Evolutionary conservation across 2,329 filamentous ascomycete genomes (phyloP), one percentile per base, ranked within the genome.

Genomic region (Fusarium globosum): DNA sequence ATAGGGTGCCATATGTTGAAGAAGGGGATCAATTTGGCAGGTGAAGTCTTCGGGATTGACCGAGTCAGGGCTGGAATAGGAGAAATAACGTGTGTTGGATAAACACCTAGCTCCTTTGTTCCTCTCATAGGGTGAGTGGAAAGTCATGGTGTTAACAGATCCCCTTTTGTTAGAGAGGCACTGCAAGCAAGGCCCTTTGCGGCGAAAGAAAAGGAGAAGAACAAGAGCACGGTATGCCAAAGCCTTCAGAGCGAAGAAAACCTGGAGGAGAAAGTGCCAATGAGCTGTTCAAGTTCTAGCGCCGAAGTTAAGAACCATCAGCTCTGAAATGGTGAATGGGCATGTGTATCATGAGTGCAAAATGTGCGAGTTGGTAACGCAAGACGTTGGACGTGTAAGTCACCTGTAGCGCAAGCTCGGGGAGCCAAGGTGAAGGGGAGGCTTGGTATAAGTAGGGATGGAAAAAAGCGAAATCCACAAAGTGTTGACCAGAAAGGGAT

Each of bases 301-400:
- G 23, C 26, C 35, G 18, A 56, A 42, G 28, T 21, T 33, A 28
- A 18, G 28, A 41, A 58, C n/a, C 15, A 26, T 53, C 18, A 46
- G 39, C 35, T 56, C 10, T 23, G 30, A 11, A 59, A 46, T 49
- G 42, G 23, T 18, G 49, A 46, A 20, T 35, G 53, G 41, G 35
- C 42, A 71, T 55, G 35, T 41, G 39, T 45, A 39, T 58, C 26
- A 53, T n/a, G 36, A 36, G 70, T 38, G 30, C 18, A 39, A 53
- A 38, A 33, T 26, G 53, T 56, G 26, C 35, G 41, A 30, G 18
- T 23, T 36, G 57, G 66, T 49, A 61, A 67, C 33, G 66, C 58
- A 71, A 61, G 62, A 41, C 46, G 56, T 43, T 59, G 30, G 42
- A 30, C 23, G 67, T 73, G 49, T 74, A 68, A 74, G 71, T 56